phyloP scores from a whole-genome alignment of 176 grass and related monocot genomes.

The Paspalum vaginatum region DNA sequence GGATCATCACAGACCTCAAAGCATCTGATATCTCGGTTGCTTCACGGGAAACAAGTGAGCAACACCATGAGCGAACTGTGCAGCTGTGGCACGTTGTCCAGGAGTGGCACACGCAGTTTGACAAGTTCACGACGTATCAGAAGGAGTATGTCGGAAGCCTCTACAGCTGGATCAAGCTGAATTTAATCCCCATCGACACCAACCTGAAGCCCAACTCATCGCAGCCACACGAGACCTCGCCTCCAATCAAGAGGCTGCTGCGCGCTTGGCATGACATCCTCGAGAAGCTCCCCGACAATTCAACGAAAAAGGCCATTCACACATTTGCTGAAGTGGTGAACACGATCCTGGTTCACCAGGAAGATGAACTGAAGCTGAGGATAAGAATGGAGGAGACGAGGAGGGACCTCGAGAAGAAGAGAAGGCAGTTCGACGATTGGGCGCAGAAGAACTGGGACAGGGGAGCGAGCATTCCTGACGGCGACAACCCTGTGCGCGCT shows the following conservation, averaged over 20 bases:
- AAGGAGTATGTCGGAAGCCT: conserved; percentile 59
- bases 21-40: conserved; percentile 48
- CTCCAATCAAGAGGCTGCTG: conserved; percentile 74
- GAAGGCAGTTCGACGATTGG: conserved; percentile 70
- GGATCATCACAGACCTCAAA: conserved; percentile 57
- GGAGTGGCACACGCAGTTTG: conserved; percentile 65
- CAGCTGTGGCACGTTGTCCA: conserved; percentile 57
- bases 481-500: conserved; percentile 24
- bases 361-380: conserved; percentile 60
- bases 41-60: conserved; percentile 57
- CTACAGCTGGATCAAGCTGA: conserved; percentile 71
- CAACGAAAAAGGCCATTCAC: conserved; percentile 51
- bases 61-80: conserved; percentile 56
- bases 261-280: conserved; percentile 61
- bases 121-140: conserved; percentile 63
- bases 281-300: conserved; percentile 53
- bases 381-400: conserved; percentile 46
- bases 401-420: conserved; percentile 63
- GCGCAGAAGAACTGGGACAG: conserved; percentile 57
- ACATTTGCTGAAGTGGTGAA: conserved; percentile 61
- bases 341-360: conserved; percentile 64
- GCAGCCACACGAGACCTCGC: conserved; percentile 50
- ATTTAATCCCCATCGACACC: conserved; percentile 67
- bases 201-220: conserved; percentile 54
- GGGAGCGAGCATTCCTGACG: conserved; percentile 39